These are phyloP conservation scores for Epichloe uncinata DNA, from an alignment of 2,329 filamentous ascomycete genomes.

Conservation along the genomic window DNA sequence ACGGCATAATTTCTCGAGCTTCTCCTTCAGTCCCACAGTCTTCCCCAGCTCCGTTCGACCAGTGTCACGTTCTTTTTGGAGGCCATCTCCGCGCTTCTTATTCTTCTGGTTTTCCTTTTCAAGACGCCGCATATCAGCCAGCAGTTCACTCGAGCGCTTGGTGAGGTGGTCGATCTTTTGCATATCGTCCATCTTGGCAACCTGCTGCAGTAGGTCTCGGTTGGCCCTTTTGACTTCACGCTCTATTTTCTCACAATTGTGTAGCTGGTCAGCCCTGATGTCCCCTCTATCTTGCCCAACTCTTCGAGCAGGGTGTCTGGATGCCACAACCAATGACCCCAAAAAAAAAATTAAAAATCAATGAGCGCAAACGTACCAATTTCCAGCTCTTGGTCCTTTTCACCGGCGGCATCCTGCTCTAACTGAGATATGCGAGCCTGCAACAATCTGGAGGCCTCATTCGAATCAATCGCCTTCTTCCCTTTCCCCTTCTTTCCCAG, in stretches of 20 bases:
- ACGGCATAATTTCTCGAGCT: conserved; percentile 88
- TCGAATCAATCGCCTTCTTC: conserved; percentile 74
- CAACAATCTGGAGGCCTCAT: conserved; percentile 81
- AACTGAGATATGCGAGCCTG: conserved; percentile 90
- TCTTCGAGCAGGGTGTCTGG: not conserved
- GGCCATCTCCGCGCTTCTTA: conserved; percentile 83
- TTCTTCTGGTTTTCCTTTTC: conserved; percentile 92
- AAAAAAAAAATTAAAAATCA: too few relatives aligned
- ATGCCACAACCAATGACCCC: too few relatives aligned
- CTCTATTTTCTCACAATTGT: conserved; percentile 37
- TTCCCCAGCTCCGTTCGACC: conserved; percentile 80
- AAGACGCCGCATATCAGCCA: conserved; percentile 89
- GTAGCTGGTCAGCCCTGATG: not conserved
- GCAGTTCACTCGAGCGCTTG: conserved; percentile 79
- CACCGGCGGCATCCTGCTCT: conserved; percentile 82
- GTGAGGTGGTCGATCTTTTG: conserved; percentile 84
- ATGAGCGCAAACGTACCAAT: conserved; percentile 50
- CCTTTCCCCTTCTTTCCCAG: conserved; percentile 62
- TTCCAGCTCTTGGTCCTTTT: conserved; percentile 91
- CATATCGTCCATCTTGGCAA: conserved; percentile 84
- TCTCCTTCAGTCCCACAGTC: conserved; percentile 83
- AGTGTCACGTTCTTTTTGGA: conserved; percentile 95
- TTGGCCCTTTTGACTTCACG: conserved; percentile 91
- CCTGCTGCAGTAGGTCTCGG: conserved; percentile 74
- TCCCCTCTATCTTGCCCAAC: not conserved